Evolutionary conservation across 805 yeast species (phyloP), one percentile per base, ranked within the genome.

Genomic region (Wickerhamomyces xylosicus): DNA sequence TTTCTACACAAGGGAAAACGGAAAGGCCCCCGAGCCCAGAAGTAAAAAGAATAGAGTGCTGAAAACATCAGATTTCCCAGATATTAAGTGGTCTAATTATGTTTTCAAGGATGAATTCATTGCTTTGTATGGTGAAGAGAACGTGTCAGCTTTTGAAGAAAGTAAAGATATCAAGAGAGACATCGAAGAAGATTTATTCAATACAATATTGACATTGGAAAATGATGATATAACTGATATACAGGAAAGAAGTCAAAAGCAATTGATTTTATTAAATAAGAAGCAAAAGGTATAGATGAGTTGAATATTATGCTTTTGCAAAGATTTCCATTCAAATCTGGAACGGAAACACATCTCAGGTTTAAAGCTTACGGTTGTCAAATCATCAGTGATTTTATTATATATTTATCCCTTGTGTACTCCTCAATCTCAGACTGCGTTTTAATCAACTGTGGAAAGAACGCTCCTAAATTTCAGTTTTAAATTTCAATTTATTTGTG

Each of bases 1-100:
- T 54, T 92, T 92, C 59, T 92, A 92, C 56, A 72, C 89, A 8
- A 78, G 74, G 53, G 94, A 87, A 53, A 92, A 92, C 58, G 79
- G 74, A 21, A 73, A 77, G 34, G 95, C 97, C 1, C 98, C 97
- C 0, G 69, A 60, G 19, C 89, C 95, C 3, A 75, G 83, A 49
- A 64, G 71, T 18, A 89, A 89, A 55, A 79, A 79, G 57, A 77
- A 72, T 56, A 75, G 80, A 56, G 74, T 62, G 42, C 67, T 77
- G 42, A 82, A 71, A 18, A 58, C 62, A 17, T 69, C 74, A 19
- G 68, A 63, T 19, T 83, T 72, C 43, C 90, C 94, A 0, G 61
- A 63, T 0, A 51, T 85, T n/a, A 60, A 68, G 7, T 85, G 81
- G 65, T 46, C 57, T 0, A 56, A 64, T 17, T 84, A 77, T 49